Percentiles rank a stretch among this genome's conserved stretches.
Conservation (phyloP, 2,329 filamentous ascomycete species). For the Fusarium mangiferae region DNA sequence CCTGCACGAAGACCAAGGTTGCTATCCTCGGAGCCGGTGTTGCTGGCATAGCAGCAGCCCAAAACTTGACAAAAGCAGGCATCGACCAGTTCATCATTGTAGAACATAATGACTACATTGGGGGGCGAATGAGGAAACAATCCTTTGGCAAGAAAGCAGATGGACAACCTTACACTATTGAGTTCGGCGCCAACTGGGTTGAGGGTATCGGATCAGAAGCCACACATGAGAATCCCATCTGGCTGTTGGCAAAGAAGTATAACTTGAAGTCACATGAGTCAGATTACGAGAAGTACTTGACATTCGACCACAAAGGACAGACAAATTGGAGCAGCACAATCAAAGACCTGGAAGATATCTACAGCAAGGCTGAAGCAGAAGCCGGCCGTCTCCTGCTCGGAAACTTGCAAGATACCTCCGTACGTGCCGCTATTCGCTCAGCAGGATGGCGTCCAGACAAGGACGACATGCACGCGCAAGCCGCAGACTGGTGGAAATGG, state of each 20-base stretch:
- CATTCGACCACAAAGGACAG: constrained; percentile 68
- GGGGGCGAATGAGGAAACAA: constrained; percentile 69
- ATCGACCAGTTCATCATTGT: constrained; percentile 72
- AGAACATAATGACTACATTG: constrained; percentile 70
- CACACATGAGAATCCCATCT: constrained; percentile 67
- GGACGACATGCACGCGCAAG: constrained; percentile 61
- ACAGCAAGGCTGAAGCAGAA: constrained; percentile 57
- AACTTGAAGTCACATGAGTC: constrained; percentile 66
- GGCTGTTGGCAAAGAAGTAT: constrained; percentile 69
- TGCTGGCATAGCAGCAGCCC: constrained; percentile 71
- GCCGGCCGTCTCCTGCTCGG: constrained; percentile 67
- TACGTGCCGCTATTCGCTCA: constrained; percentile 67
- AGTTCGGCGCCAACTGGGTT: constrained; percentile 75
- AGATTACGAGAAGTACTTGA: constrained; percentile 66
- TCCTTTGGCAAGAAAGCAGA: constrained; percentile 62
- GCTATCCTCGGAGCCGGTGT: constrained; percentile 65
- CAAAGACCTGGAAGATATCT: constrained; percentile 60
- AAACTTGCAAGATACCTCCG: constrained; percentile 70
- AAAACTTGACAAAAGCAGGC: constrained; percentile 69
- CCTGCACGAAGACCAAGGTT: constrained; percentile 46
- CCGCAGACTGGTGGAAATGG: constrained; percentile 66
- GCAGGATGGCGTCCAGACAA: constrained; percentile 70
- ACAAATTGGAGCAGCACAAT: constrained; percentile 62
- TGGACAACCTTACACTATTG: constrained; percentile 66
- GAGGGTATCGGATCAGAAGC: constrained; percentile 37